phyloP scores from a whole-genome alignment of 2,329 filamentous ascomycete genomes.

The Geosmithia putterillii region DNA sequence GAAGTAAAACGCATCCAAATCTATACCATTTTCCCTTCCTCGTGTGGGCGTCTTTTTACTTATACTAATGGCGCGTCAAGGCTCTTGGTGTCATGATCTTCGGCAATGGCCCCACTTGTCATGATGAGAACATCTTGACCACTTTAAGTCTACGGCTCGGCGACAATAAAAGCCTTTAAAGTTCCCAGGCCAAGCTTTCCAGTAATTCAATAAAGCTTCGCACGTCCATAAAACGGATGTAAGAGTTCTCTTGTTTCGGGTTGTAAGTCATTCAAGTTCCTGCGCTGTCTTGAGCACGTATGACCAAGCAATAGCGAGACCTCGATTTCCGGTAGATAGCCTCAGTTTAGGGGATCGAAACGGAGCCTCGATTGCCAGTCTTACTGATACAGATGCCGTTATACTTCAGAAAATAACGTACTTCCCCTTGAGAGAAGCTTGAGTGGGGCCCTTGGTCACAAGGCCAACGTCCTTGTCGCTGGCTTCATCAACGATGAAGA shows the following conservation, averaged over 20 bases:
- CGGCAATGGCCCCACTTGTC: constrained; percentile 20
- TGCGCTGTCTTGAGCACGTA: constrained; percentile 49
- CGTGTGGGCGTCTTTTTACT: too few species aligned
- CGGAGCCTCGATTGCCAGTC: constrained; percentile 37
- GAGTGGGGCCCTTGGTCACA: constrained; percentile 34
- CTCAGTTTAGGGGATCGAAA: constrained; percentile 31
- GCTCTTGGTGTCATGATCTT: constrained; percentile 3
- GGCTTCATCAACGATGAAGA: constrained; percentile 39
- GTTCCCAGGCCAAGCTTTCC: too few species aligned
- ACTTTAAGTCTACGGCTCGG: constrained; percentile 1
- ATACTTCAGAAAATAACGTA: constrained; percentile 25
- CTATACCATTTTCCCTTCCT: too few species aligned
- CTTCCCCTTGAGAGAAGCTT: constrained; percentile 14
- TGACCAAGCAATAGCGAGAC: constrained; percentile 41
- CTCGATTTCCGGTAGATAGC: constrained; percentile 22
- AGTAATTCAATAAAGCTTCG: constrained; percentile 27
- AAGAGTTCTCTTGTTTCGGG: constrained; percentile 17
- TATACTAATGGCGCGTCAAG: constrained; percentile 35
- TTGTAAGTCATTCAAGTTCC: constrained; percentile 31
- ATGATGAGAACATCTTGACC: constrained; percentile 44
- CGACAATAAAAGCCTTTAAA: too few species aligned
- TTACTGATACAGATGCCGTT: constrained; percentile 29
- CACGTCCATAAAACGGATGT: constrained; percentile 18
- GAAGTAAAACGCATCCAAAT: too few species aligned
- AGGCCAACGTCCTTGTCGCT: constrained; percentile 43